Evolutionary conservation across 2,329 filamentous ascomycete species (phyloP), one percentile per base, ranked within the genome.

Genomic region (Beauveria sp.): DNA sequence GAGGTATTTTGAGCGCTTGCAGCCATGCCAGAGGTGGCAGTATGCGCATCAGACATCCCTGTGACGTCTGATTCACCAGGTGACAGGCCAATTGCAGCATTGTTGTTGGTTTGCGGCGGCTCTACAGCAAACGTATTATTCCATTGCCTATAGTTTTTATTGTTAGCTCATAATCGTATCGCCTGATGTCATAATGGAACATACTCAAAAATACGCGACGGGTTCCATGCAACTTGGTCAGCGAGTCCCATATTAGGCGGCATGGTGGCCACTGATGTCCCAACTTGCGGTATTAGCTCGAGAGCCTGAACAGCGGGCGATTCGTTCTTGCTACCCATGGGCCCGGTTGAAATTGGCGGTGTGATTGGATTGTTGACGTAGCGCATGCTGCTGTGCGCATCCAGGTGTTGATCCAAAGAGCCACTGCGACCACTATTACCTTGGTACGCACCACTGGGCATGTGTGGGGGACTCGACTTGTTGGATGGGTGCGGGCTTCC

Each of bases 181-280:
- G 18, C 16, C 28, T 22, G 8, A 34, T 43, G 18, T 8, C 16
- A n/a, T 38, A 10, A 7, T 18, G 43, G 34, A 51, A 58, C 48
- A 83, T 83, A 96, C 91, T 93, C 90, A 82, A 96, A 93, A 67
- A 96, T 91, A 63, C 88, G 85, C 38, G 89, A 84, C 26, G 92
- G 93, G 69, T 96, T 96, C 92, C 92, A 96, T 61, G 82, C 77
- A 26, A 82, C 80, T 53, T 84, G 81, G 64, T 89, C 88, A 66
- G 85, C 78, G 70, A 90, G 74, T 51, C 82, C 76, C 72, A 90
- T 79, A 50, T 80, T 78, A 63, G 83, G 78, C 45, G 78, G 70
- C 64, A 85, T 78, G 24, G 79, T 77, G 62, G 79, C 77, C 62
- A 76, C 78, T 70, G 84, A 82, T 16, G 49, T 60, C 28, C 82